Evolutionary conservation across 1,139 yeast species (phyloP).

Genomic region (Hansenula sp.): DNA sequence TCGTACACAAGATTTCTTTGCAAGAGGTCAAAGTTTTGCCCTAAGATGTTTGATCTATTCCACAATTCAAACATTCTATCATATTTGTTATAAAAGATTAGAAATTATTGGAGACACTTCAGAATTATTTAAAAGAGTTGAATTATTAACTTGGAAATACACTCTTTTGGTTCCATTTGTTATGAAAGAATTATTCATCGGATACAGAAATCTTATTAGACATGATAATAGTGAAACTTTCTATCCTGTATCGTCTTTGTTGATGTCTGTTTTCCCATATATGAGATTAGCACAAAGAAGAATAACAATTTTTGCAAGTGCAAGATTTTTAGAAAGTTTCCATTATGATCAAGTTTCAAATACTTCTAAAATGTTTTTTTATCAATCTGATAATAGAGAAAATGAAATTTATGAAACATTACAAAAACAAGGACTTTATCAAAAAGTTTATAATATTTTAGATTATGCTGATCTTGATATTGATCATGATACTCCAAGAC

Average conservation of each 20-base stretch:
- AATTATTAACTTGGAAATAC: neutral
- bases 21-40: slow-evolving; percentile 7
- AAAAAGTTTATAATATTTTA: neutral
- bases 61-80: slow-evolving; percentile 11
- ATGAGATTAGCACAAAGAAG: neutral
- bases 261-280: neutral
- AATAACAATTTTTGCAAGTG: neutral
- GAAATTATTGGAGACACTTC: neutral
- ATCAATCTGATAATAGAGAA: neutral
- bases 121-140: neutral
- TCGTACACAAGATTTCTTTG: slow-evolving; percentile 3
- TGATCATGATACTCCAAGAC: neutral
- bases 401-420: neutral
- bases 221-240: neutral
- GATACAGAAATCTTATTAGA: neutral
- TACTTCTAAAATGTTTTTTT: neutral
- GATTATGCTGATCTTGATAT: neutral
- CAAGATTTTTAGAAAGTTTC: neutral
- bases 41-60: slow-evolving; percentile 7
- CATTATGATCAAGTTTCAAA: neutral
- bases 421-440: neutral
- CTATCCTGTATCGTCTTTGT: neutral
- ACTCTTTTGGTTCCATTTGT: neutral
- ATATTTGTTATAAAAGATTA: slow-evolving; percentile 9
- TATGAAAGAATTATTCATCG: neutral